phyloP scores from a whole-genome alignment of 208 protist species.

The Eutreptiella sp. region DNA sequence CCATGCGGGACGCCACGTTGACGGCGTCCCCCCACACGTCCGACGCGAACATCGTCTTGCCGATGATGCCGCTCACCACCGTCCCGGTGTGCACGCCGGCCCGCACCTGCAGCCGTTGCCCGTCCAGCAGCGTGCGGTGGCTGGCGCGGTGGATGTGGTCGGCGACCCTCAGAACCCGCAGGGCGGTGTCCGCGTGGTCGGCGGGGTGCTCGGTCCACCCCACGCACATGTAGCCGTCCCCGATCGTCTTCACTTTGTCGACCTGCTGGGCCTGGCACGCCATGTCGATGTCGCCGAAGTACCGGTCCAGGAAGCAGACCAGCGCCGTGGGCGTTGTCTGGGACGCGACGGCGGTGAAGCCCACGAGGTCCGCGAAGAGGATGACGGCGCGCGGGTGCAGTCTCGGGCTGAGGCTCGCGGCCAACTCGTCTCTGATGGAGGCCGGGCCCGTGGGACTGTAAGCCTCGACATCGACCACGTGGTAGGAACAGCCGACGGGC shows the following conservation, averaged over 20 bases:
- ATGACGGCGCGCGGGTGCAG: too few species aligned
- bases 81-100: conserved; percentile 35
- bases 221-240: conserved; percentile 29
- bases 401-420: too few species aligned
- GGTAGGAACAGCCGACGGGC: too few species aligned
- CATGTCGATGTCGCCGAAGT: conserved; percentile 28
- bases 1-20: conserved; percentile 37
- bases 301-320: conserved; percentile 12
- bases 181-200: too few species aligned
- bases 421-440: too few species aligned
- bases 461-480: too few species aligned
- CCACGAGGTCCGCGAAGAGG: conserved; percentile 28
- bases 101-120: too few species aligned
- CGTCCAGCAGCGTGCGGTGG: too few species aligned
- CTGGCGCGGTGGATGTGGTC: too few species aligned
- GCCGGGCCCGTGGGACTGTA: too few species aligned
- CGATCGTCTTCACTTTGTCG: conserved; percentile 38
- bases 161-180: too few species aligned
- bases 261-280: not conserved
- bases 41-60: conserved; percentile 31
- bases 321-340: conserved; percentile 4
- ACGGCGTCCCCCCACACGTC: conserved; percentile 42
- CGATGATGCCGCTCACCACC: conserved; percentile 36
- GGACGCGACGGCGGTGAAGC: conserved; percentile 22
- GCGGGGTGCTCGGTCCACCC: not conserved